These are phyloP conservation scores for Wilcoxina mikolae DNA, from an alignment of 495 filamentous ascomycete genomes.

Conservation along the genomic window DNA sequence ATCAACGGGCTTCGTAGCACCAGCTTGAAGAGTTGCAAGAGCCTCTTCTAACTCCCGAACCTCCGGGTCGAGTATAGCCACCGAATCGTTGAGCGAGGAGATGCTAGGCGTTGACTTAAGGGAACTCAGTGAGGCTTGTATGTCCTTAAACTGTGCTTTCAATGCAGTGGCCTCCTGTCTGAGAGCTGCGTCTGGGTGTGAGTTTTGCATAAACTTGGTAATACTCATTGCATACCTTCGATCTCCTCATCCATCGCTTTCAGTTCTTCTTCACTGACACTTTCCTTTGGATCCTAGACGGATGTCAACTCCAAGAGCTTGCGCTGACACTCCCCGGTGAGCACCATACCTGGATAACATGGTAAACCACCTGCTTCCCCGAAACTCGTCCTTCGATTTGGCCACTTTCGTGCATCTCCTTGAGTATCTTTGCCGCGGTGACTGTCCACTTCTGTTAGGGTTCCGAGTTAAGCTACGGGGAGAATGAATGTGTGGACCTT, in stretches of 20 bases:
- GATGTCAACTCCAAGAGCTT: conserved; percentile 2
- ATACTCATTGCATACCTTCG: conserved; percentile 10
- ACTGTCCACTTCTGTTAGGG: conserved; percentile 6
- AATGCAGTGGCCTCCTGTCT: conserved; percentile 15
- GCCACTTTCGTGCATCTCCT: conserved; percentile 25
- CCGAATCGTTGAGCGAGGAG: conserved; percentile 15
- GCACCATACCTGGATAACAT: conserved; percentile 19
- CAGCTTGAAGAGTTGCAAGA: conserved; percentile 13
- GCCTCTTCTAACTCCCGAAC: conserved; percentile 10
- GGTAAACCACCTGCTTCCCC: conserved; percentile 28
- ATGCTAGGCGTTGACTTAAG: conserved; percentile 21
- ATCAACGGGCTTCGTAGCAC: conserved; percentile 11
- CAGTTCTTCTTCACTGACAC: conserved; percentile 22
- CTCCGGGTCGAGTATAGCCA: conserved; percentile 13
- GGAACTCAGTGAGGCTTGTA: conserved; percentile 19
- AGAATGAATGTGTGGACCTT: conserved; percentile 10
- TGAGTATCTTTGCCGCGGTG: conserved; percentile 20
- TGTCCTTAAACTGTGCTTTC: conserved; percentile 22
- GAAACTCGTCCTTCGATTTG: conserved; percentile 25
- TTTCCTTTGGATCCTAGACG: conserved; percentile 22
- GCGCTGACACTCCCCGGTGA: not conserved
- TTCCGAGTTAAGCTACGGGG: too few species aligned
- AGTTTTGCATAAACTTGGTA: not conserved
- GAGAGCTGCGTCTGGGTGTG: conserved; percentile 6
- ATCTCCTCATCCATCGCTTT: conserved; percentile 22